These are phyloP conservation scores for Cardamine resedifolia DNA, from an alignment of 345 rosid species.

Conservation along the genomic window DNA sequence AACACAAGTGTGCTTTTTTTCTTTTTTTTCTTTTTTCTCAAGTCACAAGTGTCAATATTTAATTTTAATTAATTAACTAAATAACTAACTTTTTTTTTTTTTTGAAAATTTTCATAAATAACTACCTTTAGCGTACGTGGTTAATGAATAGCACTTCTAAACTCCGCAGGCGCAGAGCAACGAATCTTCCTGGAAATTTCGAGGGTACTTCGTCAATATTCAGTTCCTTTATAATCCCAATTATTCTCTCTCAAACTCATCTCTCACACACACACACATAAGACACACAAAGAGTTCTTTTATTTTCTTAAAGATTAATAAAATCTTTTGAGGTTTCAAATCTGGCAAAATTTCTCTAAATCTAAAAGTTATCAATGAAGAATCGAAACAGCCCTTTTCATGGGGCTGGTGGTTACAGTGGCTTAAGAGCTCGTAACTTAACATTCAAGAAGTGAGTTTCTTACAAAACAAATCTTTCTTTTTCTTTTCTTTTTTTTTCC, in stretches of 20 bases:
- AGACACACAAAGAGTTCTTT: neutral
- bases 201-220: slow-evolving; percentile 13
- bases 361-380: slow-evolving; percentile 23
- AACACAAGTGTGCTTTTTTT: neutral
- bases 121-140: slow-evolving; percentile 16
- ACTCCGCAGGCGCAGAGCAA: neutral
- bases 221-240: neutral
- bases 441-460: slow-evolving; percentile 43
- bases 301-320: neutral
- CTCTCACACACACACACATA: neutral
- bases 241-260: neutral
- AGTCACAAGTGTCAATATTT: neutral
- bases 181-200: slow-evolving; percentile 30
- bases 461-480: neutral
- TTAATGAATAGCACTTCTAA: slow-evolving; percentile 16
- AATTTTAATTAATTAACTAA: neutral
- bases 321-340: neutral
- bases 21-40: neutral
- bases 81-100: no score
- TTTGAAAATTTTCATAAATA: no score
- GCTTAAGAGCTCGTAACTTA: slow-evolving; percentile 33
- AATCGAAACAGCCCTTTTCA: slow-evolving; percentile 39
- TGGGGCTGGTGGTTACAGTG: slow-evolving; percentile 35
- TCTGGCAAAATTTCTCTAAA: neutral
- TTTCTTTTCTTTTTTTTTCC: no score